Evolutionary conservation across 1,139 yeast species (phyloP).

Genomic region (Protomyces inundatus): DNA sequence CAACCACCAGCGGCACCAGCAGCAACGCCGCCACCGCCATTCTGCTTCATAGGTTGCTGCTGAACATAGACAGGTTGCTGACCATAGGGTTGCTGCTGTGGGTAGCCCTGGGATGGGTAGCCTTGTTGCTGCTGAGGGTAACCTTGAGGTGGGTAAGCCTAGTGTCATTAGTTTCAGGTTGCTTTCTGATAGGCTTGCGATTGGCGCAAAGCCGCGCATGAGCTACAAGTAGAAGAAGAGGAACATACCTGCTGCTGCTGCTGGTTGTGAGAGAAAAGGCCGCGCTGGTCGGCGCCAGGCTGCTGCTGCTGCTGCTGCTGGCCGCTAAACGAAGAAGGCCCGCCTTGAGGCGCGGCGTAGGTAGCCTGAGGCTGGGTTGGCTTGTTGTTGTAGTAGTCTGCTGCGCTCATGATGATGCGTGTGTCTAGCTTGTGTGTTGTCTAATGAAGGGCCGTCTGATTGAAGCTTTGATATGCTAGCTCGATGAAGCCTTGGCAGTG

Average conservation of each 20-base stretch:
- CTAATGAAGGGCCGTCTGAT: too few species aligned
- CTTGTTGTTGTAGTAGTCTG: background rate
- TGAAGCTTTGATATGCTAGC: too few species aligned
- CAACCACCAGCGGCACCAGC: constrained; percentile 25
- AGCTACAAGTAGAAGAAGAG: background rate
- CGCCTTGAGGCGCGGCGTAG: background rate
- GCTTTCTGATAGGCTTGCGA: too few species aligned
- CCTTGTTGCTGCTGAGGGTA: constrained; percentile 20
- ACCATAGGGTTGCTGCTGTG: background rate
- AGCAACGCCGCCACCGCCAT: constrained; percentile 5
- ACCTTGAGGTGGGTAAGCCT: background rate
- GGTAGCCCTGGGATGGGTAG: constrained; percentile 12
- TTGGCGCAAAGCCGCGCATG: background rate
- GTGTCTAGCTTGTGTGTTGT: background rate
- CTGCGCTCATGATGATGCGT: background rate
- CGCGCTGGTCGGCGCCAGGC: background rate
- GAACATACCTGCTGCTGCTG: background rate
- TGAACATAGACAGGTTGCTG: constrained; percentile 20
- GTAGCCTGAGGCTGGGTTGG: background rate
- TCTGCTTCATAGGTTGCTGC: constrained; percentile 22
- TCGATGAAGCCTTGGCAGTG: too few species aligned
- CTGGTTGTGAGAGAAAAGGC: background rate
- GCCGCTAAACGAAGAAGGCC: background rate
- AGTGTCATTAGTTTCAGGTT: too few species aligned
- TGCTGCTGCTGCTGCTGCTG: background rate